These are phyloP conservation scores for Cladosporium phlei DNA, from an alignment of 2,329 filamentous ascomycete genomes.

Conservation along the genomic window DNA sequence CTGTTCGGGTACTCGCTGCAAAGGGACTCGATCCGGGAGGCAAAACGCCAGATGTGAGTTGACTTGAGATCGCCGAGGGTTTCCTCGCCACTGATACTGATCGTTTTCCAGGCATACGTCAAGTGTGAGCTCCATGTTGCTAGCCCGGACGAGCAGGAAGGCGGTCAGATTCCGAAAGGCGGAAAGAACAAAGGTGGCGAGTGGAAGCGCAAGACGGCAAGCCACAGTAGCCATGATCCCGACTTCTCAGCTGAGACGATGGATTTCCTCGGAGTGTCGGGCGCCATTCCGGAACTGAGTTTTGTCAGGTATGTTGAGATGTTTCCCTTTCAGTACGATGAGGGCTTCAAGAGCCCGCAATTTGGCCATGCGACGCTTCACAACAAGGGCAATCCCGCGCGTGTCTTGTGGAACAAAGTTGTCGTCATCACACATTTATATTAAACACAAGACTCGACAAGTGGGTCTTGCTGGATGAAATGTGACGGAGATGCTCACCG, in stretches of 20 bases:
- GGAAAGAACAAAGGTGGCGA: slow-evolving; percentile 51
- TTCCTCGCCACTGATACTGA: neutral
- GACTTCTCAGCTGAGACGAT: slow-evolving; percentile 44
- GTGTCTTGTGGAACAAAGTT: too few species aligned
- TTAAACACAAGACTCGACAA: neutral
- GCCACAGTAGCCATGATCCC: slow-evolving; percentile 38
- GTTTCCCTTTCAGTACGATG: neutral
- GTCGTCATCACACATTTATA: too few species aligned
- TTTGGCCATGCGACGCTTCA: neutral
- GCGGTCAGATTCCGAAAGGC: slow-evolving; percentile 41
- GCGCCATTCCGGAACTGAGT: slow-evolving; percentile 43
- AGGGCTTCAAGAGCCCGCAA: neutral
- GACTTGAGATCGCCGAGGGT: neutral
- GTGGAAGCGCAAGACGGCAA: slow-evolving; percentile 44
- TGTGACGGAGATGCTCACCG: neutral
- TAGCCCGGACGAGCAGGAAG: slow-evolving; percentile 48
- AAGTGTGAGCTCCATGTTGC: slow-evolving; percentile 80
- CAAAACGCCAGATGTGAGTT: slow-evolving; percentile 38
- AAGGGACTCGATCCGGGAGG: slow-evolving; percentile 62
- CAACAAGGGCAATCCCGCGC: neutral
- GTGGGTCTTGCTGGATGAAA: neutral
- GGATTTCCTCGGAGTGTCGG: slow-evolving; percentile 39
- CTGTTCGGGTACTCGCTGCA: slow-evolving; percentile 69
- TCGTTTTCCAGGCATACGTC: slow-evolving; percentile 58
- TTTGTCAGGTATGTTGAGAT: slow-evolving; percentile 43